Base-by-base conservation (phyloP, 83 land plant genomes). In the Larix sibirica region DNA sequence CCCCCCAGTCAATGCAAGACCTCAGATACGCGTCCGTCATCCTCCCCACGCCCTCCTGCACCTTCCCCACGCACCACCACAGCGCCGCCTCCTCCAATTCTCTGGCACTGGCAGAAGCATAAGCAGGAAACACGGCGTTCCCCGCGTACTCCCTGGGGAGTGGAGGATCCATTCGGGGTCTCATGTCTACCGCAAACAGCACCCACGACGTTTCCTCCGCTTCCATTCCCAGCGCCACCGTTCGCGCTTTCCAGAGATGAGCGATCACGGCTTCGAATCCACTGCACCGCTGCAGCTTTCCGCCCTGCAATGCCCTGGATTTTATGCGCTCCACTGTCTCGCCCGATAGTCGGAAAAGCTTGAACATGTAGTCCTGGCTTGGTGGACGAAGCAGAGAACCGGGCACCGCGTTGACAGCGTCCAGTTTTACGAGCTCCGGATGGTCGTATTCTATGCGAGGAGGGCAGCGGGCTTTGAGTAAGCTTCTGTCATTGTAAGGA, bases 401-500 rank as follows among this genome's bases (percentile, higher is more conserved):
- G 18, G 66, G 7, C 77, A 17, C 77, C 17, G 40, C 38, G 13
- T 6, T 5, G 6, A 59, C 56, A 8, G 64, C 84, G 5, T 67
- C 68, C 62, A 86, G 50, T 31, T 82, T 44, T 5, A 79, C 24
- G 38, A 90, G 66, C 74, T 90, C 92, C 0, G 67, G 79, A 85
- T 92, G 92, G 10, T 84, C 84, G 84, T 81, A 92, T 17, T 80
- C 47, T 61, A 85, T 83, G 26, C 3, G 64, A 2, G 92, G 92
- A 28, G 91, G 92, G 20, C 70, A 66, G 6, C 92, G 80, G 36
- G 92, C 88, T 56, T 65, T 78, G 14, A 90, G 83, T 56, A 84
- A 81, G 33, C 17, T 84, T 3, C 87, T 82, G 77, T 92, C 86
- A 56, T 67, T 78, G 85, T 59, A 78, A 8, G 91, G 92, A 44